Percentiles rank a stretch among this genome's conserved stretches.
Conservation (phyloP, 208 protist species). For the Acanthamoeba lenticulata region DNA sequence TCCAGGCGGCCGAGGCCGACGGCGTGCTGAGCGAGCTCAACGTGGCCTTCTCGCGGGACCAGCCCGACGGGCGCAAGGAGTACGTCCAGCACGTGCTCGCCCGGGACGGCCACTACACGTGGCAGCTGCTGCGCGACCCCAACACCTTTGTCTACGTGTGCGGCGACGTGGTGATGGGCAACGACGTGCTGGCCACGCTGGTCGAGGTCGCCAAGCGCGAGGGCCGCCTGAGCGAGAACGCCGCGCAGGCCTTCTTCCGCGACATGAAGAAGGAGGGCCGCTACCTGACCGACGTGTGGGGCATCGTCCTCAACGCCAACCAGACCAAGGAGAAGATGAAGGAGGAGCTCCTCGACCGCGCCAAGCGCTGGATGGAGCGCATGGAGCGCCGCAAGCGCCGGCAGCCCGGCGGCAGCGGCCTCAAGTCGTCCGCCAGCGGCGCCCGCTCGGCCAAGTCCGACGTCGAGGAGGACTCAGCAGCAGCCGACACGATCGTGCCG, state of each 20-base stretch:
- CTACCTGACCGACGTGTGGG: neutral
- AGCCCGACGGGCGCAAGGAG: neutral
- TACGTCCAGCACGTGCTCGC: neutral
- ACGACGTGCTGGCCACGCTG: neutral
- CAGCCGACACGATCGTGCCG: neutral
- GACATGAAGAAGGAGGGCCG: neutral
- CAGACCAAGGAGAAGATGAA: slow-evolving; percentile 40
- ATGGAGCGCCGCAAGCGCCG: neutral
- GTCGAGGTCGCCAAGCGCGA: neutral
- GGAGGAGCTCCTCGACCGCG: neutral
- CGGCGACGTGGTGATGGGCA: slow-evolving; percentile 1
- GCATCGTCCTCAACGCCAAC: slow-evolving; percentile 30
- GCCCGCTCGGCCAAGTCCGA: neutral
- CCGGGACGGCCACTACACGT: neutral
- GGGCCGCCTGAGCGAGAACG: neutral
- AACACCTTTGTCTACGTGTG: slow-evolving; percentile 7
- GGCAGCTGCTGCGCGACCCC: neutral
- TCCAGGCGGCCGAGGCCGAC: neutral
- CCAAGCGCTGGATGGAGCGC: neutral
- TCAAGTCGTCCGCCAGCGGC: no score
- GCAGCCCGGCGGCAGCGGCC: neutral
- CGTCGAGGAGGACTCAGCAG: neutral
- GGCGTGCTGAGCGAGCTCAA: slow-evolving; percentile 10
- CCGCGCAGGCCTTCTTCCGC: slow-evolving; percentile 1
- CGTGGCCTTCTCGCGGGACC: neutral